Evolutionary conservation across 228 moss, liverwort and hornwort species (phyloP).

Genomic region (Sphagnum magellanicum): DNA sequence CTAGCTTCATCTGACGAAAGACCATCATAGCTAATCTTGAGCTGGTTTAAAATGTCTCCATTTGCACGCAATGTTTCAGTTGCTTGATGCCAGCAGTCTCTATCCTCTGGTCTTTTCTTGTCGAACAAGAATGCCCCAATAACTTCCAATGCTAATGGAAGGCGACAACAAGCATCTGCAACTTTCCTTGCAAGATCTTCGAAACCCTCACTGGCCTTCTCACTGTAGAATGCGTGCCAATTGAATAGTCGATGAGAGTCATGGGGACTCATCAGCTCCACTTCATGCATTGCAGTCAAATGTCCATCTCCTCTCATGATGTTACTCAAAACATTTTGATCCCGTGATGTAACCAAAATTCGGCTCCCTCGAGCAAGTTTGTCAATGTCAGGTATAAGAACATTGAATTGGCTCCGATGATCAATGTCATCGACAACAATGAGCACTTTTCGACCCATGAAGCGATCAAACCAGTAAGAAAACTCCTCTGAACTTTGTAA

Average conservation of each 20-base stretch:
- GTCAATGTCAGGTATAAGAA: slow-evolving; percentile 1
- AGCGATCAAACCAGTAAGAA: neutral
- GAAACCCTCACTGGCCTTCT: neutral
- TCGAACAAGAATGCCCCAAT: slow-evolving; percentile 15
- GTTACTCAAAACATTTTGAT: neutral
- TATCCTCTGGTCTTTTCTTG: neutral
- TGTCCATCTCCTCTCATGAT: slow-evolving; percentile 1
- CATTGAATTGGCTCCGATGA: neutral
- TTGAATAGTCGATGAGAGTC: slow-evolving; percentile 19
- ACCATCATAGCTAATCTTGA: slow-evolving; percentile 30
- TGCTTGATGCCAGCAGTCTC: slow-evolving; percentile 15
- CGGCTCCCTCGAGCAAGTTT: slow-evolving; percentile 20
- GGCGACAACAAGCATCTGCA: slow-evolving; percentile 5
- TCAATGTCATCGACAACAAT: slow-evolving; percentile 6
- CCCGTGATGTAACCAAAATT: slow-evolving; percentile 18
- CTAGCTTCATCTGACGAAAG: slow-evolving; percentile 1
- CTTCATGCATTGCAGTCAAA: neutral
- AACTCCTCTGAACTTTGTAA: neutral
- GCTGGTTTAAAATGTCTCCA: neutral
- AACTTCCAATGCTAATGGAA: slow-evolving; percentile 21
- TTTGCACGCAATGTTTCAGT: neutral
- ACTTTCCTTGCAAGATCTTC: slow-evolving; percentile 10
- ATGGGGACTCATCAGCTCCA: neutral
- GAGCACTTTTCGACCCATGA: neutral
- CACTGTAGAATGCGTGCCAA: slow-evolving; percentile 10